A percentile compares a stretch with the other conserved stretches of the same genome.
phyloP scores from a whole-genome alignment of 73 alveolate species.

The Uronychia setigera region DNA sequence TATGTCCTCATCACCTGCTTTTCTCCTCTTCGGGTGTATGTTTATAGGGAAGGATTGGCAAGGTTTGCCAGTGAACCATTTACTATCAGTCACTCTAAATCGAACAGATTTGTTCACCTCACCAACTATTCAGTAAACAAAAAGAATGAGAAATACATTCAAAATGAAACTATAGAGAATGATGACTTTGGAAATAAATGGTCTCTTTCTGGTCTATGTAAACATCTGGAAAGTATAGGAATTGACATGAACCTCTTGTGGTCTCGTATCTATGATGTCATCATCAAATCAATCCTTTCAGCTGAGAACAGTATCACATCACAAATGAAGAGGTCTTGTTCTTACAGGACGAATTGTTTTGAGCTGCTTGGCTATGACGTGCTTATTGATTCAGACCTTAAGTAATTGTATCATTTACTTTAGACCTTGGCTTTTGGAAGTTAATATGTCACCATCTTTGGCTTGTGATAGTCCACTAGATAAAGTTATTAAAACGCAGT shows the following conservation, averaged over 20 bases:
- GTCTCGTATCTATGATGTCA: constrained; percentile 89
- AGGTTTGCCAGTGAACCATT: constrained; percentile 89
- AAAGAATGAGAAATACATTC: constrained; percentile 82
- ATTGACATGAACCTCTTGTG: constrained; percentile 73
- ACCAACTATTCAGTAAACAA: constrained; percentile 88
- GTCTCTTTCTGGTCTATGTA: constrained; percentile 76
- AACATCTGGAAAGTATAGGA: constrained; percentile 78
- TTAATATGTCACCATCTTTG: constrained; percentile 91
- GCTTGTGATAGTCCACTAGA: constrained; percentile 89
- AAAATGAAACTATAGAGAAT: constrained; percentile 65
- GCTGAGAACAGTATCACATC: constrained; percentile 66
- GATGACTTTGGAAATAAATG: constrained; percentile 91
- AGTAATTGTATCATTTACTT: constrained; percentile 6
- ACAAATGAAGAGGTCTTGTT: constrained; percentile 40
- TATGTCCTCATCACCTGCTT: constrained; percentile 64
- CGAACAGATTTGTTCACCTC: constrained; percentile 81
- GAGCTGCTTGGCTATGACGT: constrained; percentile 91
- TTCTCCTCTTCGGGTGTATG: constrained; percentile 81
- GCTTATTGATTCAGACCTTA: constrained; percentile 75
- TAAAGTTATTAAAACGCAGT: constrained; percentile 75
- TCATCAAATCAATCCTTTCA: constrained; percentile 76
- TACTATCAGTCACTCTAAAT: constrained; percentile 54
- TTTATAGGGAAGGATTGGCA: constrained; percentile 84
- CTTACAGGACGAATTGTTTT: constrained; percentile 77
- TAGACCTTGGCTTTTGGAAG: constrained; percentile 94